Evolutionary conservation across 2,329 filamentous ascomycete species (phyloP).

Genomic region (Apiospora aurea): DNA sequence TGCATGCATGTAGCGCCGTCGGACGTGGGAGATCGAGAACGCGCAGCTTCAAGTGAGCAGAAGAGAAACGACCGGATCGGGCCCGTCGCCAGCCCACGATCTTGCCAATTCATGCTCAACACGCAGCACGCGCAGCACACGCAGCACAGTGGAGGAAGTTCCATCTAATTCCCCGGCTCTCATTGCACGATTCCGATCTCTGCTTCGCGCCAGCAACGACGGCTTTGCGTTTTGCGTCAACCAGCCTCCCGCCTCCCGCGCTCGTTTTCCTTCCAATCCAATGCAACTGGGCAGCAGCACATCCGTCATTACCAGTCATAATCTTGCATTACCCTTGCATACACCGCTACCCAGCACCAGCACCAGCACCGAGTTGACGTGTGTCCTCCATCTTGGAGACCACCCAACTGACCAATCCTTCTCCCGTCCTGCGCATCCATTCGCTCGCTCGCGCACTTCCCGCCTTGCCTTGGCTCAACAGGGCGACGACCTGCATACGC

Average conservation of each 20-base stretch:
- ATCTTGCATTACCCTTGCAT: slow-evolving; percentile 4
- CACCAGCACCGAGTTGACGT: slow-evolving; percentile 19
- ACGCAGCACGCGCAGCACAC: slow-evolving; percentile 11
- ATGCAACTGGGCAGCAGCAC: slow-evolving; percentile 16
- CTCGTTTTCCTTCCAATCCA: not conserved
- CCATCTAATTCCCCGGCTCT: slow-evolving; percentile 12
- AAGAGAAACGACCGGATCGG: not conserved
- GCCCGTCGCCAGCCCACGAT: slow-evolving; percentile 18
- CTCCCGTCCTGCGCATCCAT: not conserved
- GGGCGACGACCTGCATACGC: not conserved
- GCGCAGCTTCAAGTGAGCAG: slow-evolving; percentile 17
- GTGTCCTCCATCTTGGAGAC: slow-evolving; percentile 21
- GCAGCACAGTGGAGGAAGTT: slow-evolving; percentile 16
- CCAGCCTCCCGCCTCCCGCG: not conserved
- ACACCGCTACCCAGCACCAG: slow-evolving; percentile 4
- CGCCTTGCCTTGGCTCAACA: not conserved
- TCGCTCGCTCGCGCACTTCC: not conserved
- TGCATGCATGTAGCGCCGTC: not conserved
- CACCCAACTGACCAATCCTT: slow-evolving; percentile 21
- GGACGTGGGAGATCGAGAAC: not conserved
- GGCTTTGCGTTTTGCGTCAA: not conserved
- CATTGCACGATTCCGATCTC: slow-evolving; percentile 7
- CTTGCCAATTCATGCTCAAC: slow-evolving; percentile 15
- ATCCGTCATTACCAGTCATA: not conserved
- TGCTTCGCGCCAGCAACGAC: not conserved